A percentile compares a stretch with the other conserved stretches of the same genome.
phyloP scores from a whole-genome alignment of 805 yeast genomes.

The Saccharomycopsis vini region DNA sequence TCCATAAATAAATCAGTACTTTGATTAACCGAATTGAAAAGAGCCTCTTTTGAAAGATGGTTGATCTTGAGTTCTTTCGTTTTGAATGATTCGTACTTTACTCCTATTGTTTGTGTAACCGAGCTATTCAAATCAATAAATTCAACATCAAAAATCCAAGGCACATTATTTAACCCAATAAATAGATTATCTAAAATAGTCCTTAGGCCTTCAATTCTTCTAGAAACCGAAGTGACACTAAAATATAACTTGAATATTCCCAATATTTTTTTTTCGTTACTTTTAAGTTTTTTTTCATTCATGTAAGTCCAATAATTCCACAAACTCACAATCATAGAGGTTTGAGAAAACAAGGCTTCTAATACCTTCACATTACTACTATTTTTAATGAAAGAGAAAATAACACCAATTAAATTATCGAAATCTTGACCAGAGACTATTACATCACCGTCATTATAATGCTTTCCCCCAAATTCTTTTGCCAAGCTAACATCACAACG shows the following conservation, averaged over 20 bases:
- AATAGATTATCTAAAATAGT: slow-evolving; percentile 12
- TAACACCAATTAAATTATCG: slow-evolving; percentile 55
- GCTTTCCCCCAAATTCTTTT: not conserved
- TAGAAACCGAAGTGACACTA: slow-evolving; percentile 1
- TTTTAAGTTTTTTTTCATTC: slow-evolving; percentile 25
- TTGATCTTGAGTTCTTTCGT: slow-evolving; percentile 6
- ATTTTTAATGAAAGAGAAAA: slow-evolving; percentile 51
- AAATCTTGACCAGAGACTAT: slow-evolving; percentile 39
- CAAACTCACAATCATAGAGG: slow-evolving; percentile 24
- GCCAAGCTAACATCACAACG: not conserved
- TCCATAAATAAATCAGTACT: slow-evolving; percentile 34
- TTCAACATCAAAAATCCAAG: slow-evolving; percentile 7
- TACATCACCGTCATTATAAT: slow-evolving; percentile 24
- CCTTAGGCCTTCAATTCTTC: slow-evolving; percentile 1
- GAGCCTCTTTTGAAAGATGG: slow-evolving; percentile 22
- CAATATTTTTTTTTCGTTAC: slow-evolving; percentile 16
- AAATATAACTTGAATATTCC: slow-evolving; percentile 31
- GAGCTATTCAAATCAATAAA: not conserved
- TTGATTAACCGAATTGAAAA: slow-evolving; percentile 37
- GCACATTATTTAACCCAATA: slow-evolving; percentile 13
- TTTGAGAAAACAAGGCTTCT: slow-evolving; percentile 23
- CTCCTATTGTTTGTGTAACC: slow-evolving; percentile 3
- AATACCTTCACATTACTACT: slow-evolving; percentile 29
- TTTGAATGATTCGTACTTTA: slow-evolving; percentile 4
- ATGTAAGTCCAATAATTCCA: slow-evolving; percentile 41